Conservation (phyloP, 2,329 filamentous ascomycete species). For the Cladobotryum protrusum region DNA sequence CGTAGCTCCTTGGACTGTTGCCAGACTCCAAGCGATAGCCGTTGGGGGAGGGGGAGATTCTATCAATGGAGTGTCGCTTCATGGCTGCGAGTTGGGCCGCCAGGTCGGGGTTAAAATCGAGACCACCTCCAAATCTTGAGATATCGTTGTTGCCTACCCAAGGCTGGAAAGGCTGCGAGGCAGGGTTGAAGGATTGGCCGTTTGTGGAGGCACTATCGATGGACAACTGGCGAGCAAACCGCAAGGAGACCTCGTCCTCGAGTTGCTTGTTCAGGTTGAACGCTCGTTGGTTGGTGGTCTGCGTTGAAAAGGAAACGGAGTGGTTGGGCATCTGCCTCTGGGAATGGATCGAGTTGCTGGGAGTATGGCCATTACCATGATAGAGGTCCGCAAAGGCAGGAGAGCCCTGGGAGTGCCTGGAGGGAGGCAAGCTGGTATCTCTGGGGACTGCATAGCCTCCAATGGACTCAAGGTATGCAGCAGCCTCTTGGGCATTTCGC, state of each 20-base stretch:
- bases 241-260: slow-evolving; percentile 31
- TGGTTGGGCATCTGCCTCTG: slow-evolving; percentile 40
- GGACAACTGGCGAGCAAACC: slow-evolving; percentile 27
- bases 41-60: slow-evolving; percentile 26
- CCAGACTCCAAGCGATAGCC: slow-evolving; percentile 25
- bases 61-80: slow-evolving; percentile 35
- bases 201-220: slow-evolving; percentile 26
- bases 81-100: slow-evolving; percentile 20
- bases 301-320: slow-evolving; percentile 37
- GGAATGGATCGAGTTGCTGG: slow-evolving; percentile 41
- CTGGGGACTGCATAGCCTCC: slow-evolving; percentile 35
- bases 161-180: slow-evolving; percentile 36
- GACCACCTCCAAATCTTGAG: slow-evolving; percentile 22
- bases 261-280: slow-evolving; percentile 33
- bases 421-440: slow-evolving; percentile 50
- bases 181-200: slow-evolving; percentile 21
- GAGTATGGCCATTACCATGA: slow-evolving; percentile 30
- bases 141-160: slow-evolving; percentile 33
- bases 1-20: slow-evolving; percentile 21
- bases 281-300: slow-evolving; percentile 32
- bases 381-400: slow-evolving; percentile 29
- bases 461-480: slow-evolving; percentile 36
- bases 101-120: slow-evolving; percentile 30
- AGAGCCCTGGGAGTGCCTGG: slow-evolving; percentile 45
- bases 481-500: slow-evolving; percentile 29